Conservation (phyloP, 1,284 basidiomycete genomes). For the Fomitopsis pinicola region DNA sequence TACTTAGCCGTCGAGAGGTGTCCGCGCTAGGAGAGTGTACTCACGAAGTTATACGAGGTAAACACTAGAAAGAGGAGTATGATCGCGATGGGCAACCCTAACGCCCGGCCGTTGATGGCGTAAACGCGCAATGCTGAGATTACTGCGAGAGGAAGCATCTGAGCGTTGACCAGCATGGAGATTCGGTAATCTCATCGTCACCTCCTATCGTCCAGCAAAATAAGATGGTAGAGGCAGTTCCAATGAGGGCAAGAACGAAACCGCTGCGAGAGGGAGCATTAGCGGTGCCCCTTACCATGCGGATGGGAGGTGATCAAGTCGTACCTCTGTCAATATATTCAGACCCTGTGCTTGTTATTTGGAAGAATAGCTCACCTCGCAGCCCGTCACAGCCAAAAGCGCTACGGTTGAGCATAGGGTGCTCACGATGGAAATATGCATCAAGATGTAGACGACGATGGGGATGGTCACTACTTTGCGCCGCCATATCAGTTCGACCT, state of each 20-base stretch:
- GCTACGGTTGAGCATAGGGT: background rate
- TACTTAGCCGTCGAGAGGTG: background rate
- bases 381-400: background rate
- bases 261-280: background rate
- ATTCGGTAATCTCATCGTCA: background rate
- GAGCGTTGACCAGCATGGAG: background rate
- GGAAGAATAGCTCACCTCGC: background rate
- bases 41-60: background rate
- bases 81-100: background rate
- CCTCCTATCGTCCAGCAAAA: background rate
- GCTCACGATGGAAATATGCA: background rate
- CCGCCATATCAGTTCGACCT: background rate
- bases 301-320: no score
- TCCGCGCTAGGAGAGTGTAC: background rate
- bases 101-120: background rate
- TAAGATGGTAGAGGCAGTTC: background rate
- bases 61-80: background rate
- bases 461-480: background rate
- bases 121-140: background rate
- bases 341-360: no score
- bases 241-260: background rate
- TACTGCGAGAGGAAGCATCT: background rate
- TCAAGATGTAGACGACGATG: background rate
- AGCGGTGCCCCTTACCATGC: background rate
- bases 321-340: background rate